Evolutionary conservation across 108 stramenopile genomes (phyloP).

Genomic region (Aureococcus anophagefferens): DNA sequence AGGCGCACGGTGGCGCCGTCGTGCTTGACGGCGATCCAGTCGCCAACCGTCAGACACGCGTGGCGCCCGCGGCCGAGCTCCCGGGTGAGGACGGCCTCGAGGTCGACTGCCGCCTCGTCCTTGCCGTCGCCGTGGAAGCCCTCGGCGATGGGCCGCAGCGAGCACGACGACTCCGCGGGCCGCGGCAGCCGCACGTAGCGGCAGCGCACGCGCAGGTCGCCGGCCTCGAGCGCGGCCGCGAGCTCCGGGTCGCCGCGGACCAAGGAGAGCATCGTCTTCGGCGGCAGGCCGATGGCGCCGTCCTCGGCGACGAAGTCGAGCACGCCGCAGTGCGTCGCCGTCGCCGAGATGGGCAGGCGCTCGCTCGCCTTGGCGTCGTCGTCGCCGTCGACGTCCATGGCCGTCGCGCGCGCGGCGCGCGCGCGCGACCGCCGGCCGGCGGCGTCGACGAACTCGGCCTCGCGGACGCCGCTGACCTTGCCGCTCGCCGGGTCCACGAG

Average conservation of each 20-base stretch:
- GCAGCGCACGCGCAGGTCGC: not conserved
- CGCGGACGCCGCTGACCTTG: no score
- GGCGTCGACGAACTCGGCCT: no score
- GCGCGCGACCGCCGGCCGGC: no score
- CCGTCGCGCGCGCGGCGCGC: no score
- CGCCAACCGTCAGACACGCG: not conserved
- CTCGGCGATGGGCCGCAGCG: not conserved
- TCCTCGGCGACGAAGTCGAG: not conserved
- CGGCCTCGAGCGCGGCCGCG: not conserved
- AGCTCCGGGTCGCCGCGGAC: not conserved
- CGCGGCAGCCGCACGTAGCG: not conserved
- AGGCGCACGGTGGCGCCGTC: not conserved
- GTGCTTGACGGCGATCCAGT: not conserved
- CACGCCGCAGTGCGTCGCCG: not conserved
- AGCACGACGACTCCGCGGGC: not conserved
- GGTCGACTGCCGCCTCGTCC: not conserved
- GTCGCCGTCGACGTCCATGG: no score
- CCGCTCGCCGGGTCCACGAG: no score
- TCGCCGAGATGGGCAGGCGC: not conserved
- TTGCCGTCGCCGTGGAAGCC: not conserved
- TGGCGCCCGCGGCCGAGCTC: not conserved
- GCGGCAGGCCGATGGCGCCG: not conserved
- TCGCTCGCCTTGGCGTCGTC: no score
- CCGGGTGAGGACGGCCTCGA: not conserved
- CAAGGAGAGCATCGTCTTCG: not conserved